These are phyloP conservation scores for Podaxis sp. DNA, from an alignment of 768 basidiomycete genomes.

Conservation along the genomic window DNA sequence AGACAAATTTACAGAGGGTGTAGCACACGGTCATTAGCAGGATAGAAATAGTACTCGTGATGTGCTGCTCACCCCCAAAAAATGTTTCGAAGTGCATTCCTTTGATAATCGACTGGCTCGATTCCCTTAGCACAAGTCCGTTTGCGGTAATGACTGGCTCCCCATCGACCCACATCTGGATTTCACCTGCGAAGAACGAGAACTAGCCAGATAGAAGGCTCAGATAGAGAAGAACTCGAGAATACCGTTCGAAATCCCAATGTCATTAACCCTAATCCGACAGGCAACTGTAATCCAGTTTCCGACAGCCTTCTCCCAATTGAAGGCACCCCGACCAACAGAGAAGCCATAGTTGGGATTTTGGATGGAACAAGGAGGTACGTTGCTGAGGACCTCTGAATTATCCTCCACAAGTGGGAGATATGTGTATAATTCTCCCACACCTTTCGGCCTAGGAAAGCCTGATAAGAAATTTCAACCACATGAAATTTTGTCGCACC, in stretches of 20 bases:
- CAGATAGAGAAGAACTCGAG: neutral
- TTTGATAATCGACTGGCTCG: conserved; percentile 48
- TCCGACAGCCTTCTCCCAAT: conserved; percentile 48
- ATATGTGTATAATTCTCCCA: conserved; percentile 72
- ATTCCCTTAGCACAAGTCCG: conserved; percentile 47
- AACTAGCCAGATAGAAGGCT: neutral
- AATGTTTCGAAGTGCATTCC: conserved; percentile 79
- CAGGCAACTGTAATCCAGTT: conserved; percentile 64
- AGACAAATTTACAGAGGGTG: neutral
- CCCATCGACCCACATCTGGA: conserved; percentile 67
- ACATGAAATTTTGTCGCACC: conserved; percentile 33
- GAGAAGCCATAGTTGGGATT: conserved; percentile 66
- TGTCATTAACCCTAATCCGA: conserved; percentile 67
- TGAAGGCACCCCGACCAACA: conserved; percentile 65
- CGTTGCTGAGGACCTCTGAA: conserved; percentile 36
- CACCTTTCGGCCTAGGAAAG: conserved; percentile 41
- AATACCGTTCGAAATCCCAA: conserved; percentile 57
- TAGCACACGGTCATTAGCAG: neutral
- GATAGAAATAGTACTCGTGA: neutral
- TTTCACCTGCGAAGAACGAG: conserved; percentile 45
- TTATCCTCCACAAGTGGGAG: conserved; percentile 53
- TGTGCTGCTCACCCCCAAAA: conserved; percentile 59
- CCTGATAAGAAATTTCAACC: neutral
- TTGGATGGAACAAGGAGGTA: conserved; percentile 48
- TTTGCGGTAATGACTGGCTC: conserved; percentile 48